Evolutionary conservation across 768 basidiomycete genomes (phyloP), one percentile per base, ranked within the genome.

Genomic region (Auriscalpium orientale): DNA sequence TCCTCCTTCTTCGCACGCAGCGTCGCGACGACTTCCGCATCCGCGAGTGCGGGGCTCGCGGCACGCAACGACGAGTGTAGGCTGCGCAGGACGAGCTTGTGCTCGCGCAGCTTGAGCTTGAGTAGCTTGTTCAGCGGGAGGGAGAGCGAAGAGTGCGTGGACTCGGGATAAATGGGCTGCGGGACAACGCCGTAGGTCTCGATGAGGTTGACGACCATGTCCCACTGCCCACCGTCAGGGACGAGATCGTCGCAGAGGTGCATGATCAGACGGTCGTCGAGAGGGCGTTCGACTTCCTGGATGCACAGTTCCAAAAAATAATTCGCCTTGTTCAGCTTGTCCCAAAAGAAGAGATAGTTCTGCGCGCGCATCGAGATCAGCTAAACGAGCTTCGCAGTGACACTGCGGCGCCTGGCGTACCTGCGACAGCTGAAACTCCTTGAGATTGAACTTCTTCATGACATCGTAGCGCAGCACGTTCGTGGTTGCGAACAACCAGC

Each of bases 401-500:
- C 11, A 15, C 4, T n/a, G n/a, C 44, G 8, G 16, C 2, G n/a
- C 6, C 13, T 34, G 21, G 65, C 76, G 22, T 45, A 83, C 88
- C 76, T 95, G 95, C 13, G 90, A 93, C 18, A 95, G 81, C 72
- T 98, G 84, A 72, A 98, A 95, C 44, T 95, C 90, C 57, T 81
- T 84, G 45, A 98, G 74, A 65, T 87, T 89, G 60, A 93, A 79
- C 64, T 83, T 83, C 78, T 88, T 88, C 83, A 91, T 89, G 61
- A 94, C 77, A 51, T 84, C 80, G 71, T 90, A 89, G 45, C 94
- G 78, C 56, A 93, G 75, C 22, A 92, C 80, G 69, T 92, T 91
- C 58, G 91, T 94, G 8, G 91, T 89, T 2, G 94, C 90, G 68
- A 98, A 98, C 8, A 97, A 76, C 95, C 95, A 98, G 74, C 95